These are phyloP conservation scores for Bassia scoparia DNA, from an alignment of 148 eudicot species.

Conservation along the genomic window DNA sequence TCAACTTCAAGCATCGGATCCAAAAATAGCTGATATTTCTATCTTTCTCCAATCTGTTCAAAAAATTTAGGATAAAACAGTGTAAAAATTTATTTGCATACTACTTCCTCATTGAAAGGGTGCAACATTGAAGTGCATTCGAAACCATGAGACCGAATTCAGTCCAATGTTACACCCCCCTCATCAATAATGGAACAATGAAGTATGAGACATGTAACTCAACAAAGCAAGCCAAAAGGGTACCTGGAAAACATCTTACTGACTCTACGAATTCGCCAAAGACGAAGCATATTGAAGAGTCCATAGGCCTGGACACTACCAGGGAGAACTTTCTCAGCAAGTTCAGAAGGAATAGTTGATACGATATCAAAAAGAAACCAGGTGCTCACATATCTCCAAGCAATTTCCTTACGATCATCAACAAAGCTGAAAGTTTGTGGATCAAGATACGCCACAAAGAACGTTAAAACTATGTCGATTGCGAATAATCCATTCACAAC, in stretches of 20 bases:
- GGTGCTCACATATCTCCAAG: constrained; percentile 50
- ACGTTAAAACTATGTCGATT: constrained; percentile 58
- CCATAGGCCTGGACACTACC: constrained; percentile 42
- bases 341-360: constrained; percentile 68
- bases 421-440: constrained; percentile 58
- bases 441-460: constrained; percentile 77
- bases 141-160: too few species aligned
- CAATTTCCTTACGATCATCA: constrained; percentile 56
- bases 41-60: constrained; percentile 71
- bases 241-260: constrained; percentile 78
- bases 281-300: constrained; percentile 67
- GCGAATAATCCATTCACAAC: constrained; percentile 59
- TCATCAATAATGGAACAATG: not conserved
- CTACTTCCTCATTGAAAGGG: not conserved
- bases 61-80: not conserved
- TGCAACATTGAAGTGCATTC: too few species aligned
- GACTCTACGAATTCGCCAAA: constrained; percentile 86
- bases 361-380: constrained; percentile 69
- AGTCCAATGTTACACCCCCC: not conserved
- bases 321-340: constrained; percentile 44
- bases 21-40: constrained; percentile 52
- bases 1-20: constrained; percentile 60
- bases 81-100: not conserved
- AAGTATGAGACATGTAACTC: not conserved
- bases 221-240: constrained; percentile 6